A percentile compares a stretch with the other conserved stretches of the same genome.
Conservation (phyloP, 2,329 filamentous ascomycete species). For the Alternaria sp. region DNA sequence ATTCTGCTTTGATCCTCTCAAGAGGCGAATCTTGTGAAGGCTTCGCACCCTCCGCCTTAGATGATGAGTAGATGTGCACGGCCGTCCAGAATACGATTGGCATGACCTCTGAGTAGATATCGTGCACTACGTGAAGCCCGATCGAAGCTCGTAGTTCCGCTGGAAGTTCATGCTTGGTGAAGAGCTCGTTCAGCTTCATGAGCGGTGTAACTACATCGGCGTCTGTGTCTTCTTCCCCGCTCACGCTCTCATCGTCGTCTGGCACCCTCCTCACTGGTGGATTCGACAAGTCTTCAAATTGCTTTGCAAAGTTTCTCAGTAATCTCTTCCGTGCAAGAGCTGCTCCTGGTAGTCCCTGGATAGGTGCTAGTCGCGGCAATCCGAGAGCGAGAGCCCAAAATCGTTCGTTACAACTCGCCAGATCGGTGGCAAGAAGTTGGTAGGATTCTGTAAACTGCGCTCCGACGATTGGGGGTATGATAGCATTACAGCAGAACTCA, state of each 20-base stretch:
- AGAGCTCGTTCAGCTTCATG: slow-evolving; percentile 39
- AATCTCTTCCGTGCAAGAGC: slow-evolving; percentile 44
- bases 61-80: slow-evolving; percentile 35
- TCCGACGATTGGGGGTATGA: slow-evolving; percentile 57
- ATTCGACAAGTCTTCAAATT: slow-evolving; percentile 36
- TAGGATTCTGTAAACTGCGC: slow-evolving; percentile 58
- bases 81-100: slow-evolving; percentile 45
- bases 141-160: slow-evolving; percentile 38
- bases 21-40: slow-evolving; percentile 21
- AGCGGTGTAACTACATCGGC: slow-evolving; percentile 43
- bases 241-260: slow-evolving; percentile 43
- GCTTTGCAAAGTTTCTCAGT: slow-evolving; percentile 31
- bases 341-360: slow-evolving; percentile 52
- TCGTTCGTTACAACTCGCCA: slow-evolving; percentile 62
- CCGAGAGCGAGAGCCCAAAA: slow-evolving; percentile 63
- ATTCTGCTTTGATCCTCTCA: slow-evolving; percentile 35
- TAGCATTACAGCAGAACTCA: slow-evolving; percentile 62
- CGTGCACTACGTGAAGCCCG: slow-evolving; percentile 37
- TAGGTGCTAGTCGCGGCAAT: slow-evolving; percentile 61
- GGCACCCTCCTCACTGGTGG: slow-evolving; percentile 35
- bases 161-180: slow-evolving; percentile 36
- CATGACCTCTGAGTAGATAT: slow-evolving; percentile 35
- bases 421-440: slow-evolving; percentile 55
- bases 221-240: slow-evolving; percentile 43
- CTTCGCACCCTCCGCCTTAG: slow-evolving; percentile 10